These are phyloP conservation scores for Leccinum uliginosum DNA, from an alignment of 768 basidiomycete genomes.

Conservation along the genomic window DNA sequence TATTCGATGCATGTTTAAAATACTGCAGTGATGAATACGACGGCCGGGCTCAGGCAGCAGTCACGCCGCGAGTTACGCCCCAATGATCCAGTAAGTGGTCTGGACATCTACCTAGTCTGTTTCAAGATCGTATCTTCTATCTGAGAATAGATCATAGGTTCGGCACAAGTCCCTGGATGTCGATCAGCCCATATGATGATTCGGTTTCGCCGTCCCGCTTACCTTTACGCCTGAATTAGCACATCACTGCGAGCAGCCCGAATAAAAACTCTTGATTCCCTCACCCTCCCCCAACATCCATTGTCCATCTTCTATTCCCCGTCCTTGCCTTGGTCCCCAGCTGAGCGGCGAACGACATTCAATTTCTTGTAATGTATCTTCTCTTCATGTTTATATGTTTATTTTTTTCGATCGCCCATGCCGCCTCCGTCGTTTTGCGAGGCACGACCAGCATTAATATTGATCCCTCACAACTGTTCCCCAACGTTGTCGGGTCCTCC, in stretches of 20 bases:
- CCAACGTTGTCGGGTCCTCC: constrained; percentile 10
- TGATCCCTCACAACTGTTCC: background rate
- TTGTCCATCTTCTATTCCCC: background rate
- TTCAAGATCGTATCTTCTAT: no score
- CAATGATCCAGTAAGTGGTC: no score
- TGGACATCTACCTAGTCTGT: no score
- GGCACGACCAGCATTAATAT: background rate
- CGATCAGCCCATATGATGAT: background rate
- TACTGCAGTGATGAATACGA: no score
- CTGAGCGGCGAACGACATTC: background rate
- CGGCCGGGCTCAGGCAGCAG: no score
- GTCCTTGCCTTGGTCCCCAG: no score
- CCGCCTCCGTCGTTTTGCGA: constrained; percentile 19
- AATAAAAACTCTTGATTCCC: background rate
- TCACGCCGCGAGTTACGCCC: no score
- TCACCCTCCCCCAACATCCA: no score
- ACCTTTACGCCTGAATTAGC: background rate
- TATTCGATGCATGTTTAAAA: no score
- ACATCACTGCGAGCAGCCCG: background rate
- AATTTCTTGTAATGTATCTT: constrained; percentile 11
- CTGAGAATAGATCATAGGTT: no score
- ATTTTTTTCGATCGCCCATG: constrained; percentile 4
- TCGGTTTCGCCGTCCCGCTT: background rate
- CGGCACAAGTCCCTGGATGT: background rate
- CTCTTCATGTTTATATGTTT: constrained; percentile 5